Evolutionary conservation across 140 eudicot species (phyloP).

Genomic region (Erigeron philadelphicus): DNA sequence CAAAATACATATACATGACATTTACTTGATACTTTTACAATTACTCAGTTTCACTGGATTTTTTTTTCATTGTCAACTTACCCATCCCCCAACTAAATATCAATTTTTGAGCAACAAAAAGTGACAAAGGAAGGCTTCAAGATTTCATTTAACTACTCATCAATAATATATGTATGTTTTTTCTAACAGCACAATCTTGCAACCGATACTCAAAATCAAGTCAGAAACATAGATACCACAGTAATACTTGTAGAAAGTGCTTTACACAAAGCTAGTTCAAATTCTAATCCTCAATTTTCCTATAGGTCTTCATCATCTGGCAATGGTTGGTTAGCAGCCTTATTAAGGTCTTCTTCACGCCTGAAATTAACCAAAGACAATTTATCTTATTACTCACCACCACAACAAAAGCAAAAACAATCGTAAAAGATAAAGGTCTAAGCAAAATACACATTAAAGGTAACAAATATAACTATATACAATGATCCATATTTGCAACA

Average conservation of each 20-base stretch:
- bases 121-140: too few relatives aligned
- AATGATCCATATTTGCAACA: neutral
- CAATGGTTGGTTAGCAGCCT: slow-evolving; percentile 22
- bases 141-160: too few relatives aligned
- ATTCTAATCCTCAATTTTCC: neutral
- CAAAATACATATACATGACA: too few relatives aligned
- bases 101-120: too few relatives aligned
- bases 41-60: too few relatives aligned
- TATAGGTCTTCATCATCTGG: slow-evolving; percentile 21
- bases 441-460: neutral
- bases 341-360: slow-evolving; percentile 25
- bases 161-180: too few relatives aligned
- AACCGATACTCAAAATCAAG: too few relatives aligned
- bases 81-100: too few relatives aligned
- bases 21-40: too few relatives aligned
- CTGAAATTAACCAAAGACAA: slow-evolving; percentile 2
- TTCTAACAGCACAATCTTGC: too few relatives aligned
- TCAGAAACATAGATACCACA: too few relatives aligned
- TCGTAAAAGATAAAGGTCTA: neutral
- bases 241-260: neutral
- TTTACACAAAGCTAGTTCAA: neutral
- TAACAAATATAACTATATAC: neutral
- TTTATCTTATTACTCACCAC: neutral
- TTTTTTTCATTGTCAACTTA: too few relatives aligned
- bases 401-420: neutral